Evolutionary conservation across 1,139 yeast species (phyloP), one percentile per base, ranked within the genome.

Genomic region (Scheffersomyces insectosa): DNA sequence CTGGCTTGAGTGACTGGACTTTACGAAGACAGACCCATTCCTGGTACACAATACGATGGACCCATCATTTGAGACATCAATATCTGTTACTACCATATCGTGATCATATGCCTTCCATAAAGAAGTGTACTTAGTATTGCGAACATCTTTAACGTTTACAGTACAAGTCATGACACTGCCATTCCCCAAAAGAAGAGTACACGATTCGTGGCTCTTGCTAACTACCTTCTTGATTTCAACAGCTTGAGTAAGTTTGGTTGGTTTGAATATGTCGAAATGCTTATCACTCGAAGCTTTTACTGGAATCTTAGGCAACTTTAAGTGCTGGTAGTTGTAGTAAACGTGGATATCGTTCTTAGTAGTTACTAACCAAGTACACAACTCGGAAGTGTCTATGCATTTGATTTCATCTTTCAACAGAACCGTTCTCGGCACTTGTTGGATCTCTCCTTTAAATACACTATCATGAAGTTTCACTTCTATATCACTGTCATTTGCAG

Each of bases 61-160:
- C 0, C 95, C 96, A 55, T 85, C 88, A 25, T 66, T 70, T 1
- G 87, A 79, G 36, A 85, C 75, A 57, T 83, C 93, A 33, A 86
- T 77, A 62, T 88, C 95, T 2, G 72, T 63, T 1, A 69, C 72
- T 47, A 70, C 64, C 70, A 80, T 65, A 45, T 77, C 82, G 12
- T 62, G 61, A 41, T 77, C 78, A 44, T 77, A 74, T 1, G 85
- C 82, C 39, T 66, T 72, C 88, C 88, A 82, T 4, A 78, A 62
- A 2, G 62, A 59, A 1, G 50, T 44, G 50, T 72, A 80, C 45
- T 66, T 74, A 13, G 73, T 57, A 38, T 55, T 63, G 37, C 63
- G 67, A 28, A 59, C 51, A 36, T 69, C 67, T 11, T 56, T 63
- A 1, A 62, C 33, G 36, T 44, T 57, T 33, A 62, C 50, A 6